These are phyloP conservation scores for Phoenix dactylifera DNA, from an alignment of 176 grass and related monocot genomes.

Conservation along the genomic window DNA sequence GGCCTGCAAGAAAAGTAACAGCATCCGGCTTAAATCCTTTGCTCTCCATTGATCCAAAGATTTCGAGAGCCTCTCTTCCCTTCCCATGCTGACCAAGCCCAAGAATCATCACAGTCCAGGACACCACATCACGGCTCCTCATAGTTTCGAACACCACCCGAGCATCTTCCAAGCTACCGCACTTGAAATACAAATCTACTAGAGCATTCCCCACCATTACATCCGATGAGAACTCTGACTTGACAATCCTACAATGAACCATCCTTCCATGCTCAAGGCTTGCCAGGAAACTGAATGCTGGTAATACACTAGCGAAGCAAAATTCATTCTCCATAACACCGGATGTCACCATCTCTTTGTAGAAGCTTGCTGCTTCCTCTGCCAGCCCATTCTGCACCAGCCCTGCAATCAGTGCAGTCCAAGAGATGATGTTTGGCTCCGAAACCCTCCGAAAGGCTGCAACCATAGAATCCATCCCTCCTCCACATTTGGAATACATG, in stretches of 20 bases:
- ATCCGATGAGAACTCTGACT: conserved; percentile 11
- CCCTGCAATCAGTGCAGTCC: conserved; percentile 32
- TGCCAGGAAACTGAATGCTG: conserved; percentile 10
- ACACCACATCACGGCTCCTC: conserved; percentile 11
- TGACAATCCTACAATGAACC: conserved; percentile 26
- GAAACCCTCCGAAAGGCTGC: conserved; percentile 11
- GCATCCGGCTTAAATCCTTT: conserved; percentile 1
- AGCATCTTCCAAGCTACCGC: conserved; percentile 26
- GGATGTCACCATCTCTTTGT: conserved; percentile 2
- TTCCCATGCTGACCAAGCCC: conserved; percentile 22
- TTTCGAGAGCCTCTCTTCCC: conserved; percentile 11
- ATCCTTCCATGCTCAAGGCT: conserved; percentile 29
- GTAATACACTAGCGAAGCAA: conserved; percentile 13
- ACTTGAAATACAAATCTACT: conserved; percentile 49
- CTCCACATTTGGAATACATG: conserved; percentile 34
- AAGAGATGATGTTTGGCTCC: conserved; percentile 27
- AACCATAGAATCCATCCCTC: conserved; percentile 4
- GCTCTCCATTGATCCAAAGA: conserved; percentile 22
- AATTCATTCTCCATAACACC: conserved; percentile 18
- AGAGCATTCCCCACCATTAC: conserved; percentile 19
- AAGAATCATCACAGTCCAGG: conserved; percentile 28
- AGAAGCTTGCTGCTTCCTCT: conserved; percentile 7
- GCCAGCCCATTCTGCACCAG: conserved; percentile 21
- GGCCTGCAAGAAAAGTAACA: conserved; percentile 21
- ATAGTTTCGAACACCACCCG: conserved; percentile 1